Percentiles rank a stretch among this genome's conserved stretches.
Evolutionary conservation across 352 stramenopile genomes (phyloP).

Genomic region (Phytophthora uliginosa): DNA sequence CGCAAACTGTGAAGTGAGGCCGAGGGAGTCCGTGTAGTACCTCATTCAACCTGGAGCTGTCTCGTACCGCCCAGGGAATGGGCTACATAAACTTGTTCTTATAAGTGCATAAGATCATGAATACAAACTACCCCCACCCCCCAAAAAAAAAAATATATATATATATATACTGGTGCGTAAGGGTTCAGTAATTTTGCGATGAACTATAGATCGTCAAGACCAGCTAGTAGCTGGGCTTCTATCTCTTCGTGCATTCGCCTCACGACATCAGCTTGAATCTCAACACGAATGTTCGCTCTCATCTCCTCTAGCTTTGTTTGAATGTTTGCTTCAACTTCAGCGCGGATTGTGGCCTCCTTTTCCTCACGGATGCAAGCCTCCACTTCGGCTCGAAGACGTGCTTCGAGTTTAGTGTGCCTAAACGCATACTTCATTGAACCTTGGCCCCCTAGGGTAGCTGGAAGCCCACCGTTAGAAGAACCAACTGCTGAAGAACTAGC

Average conservation of each 20-base stretch:
- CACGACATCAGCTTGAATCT: conserved; percentile 2
- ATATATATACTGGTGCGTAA: too few relatives aligned
- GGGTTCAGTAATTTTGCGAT: too few relatives aligned
- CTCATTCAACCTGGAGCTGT: too few relatives aligned
- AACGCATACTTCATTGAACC: neutral
- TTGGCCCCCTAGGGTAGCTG: neutral
- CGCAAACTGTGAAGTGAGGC: neutral
- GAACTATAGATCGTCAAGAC: neutral
- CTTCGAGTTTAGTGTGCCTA: neutral
- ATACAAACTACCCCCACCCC: neutral
- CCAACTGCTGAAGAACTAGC: neutral
- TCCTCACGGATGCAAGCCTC: neutral
- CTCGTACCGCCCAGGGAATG: neutral
- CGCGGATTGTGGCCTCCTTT: neutral
- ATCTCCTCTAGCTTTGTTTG: neutral
- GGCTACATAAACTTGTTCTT: neutral
- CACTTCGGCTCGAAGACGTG: neutral
- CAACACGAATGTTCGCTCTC: neutral
- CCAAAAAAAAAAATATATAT: neutral
- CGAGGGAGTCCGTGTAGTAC: neutral
- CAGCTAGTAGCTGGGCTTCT: conserved; percentile 1
- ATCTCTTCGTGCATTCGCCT: neutral
- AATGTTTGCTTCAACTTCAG: neutral
- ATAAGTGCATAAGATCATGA: neutral
- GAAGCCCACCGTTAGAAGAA: neutral